Evolutionary conservation across 2,329 filamentous ascomycete genomes (phyloP).

Genomic region (Phialophora tarda): DNA sequence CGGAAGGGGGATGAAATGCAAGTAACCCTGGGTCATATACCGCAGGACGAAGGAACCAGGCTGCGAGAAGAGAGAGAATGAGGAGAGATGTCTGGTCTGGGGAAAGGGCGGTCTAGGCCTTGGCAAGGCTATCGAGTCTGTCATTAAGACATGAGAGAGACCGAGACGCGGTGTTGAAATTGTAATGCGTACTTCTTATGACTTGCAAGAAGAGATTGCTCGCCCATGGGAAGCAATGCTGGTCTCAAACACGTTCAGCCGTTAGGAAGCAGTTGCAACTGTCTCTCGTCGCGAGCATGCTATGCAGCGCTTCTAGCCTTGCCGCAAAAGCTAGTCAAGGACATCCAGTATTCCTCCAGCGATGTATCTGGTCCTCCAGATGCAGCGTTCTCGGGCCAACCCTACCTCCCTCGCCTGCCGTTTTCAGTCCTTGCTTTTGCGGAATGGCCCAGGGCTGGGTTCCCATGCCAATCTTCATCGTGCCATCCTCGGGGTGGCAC

Average conservation of each 20-base stretch:
- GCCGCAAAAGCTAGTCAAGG: background rate
- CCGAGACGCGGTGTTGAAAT: background rate
- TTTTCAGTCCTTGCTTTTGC: background rate
- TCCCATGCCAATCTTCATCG: background rate
- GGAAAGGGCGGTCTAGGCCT: slow-evolving; percentile 8
- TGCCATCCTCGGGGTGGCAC: background rate
- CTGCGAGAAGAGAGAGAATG: background rate
- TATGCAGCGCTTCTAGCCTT: background rate
- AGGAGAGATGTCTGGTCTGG: background rate
- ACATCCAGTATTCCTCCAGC: background rate
- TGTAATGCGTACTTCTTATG: background rate
- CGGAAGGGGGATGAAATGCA: slow-evolving; percentile 1
- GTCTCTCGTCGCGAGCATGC: background rate
- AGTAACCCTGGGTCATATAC: background rate
- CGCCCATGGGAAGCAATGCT: background rate
- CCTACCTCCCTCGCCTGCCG: too few relatives aligned
- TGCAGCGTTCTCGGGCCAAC: background rate
- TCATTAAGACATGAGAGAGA: background rate
- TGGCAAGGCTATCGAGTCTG: slow-evolving; percentile 10
- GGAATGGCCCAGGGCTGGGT: background rate
- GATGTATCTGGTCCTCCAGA: background rate
- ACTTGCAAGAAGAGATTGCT: background rate
- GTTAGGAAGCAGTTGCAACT: background rate
- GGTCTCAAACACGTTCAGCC: background rate
- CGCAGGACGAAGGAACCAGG: background rate